Evolutionary conservation across 768 basidiomycete genomes (phyloP).

Genomic region (Hygrocybe coccinea): DNA sequence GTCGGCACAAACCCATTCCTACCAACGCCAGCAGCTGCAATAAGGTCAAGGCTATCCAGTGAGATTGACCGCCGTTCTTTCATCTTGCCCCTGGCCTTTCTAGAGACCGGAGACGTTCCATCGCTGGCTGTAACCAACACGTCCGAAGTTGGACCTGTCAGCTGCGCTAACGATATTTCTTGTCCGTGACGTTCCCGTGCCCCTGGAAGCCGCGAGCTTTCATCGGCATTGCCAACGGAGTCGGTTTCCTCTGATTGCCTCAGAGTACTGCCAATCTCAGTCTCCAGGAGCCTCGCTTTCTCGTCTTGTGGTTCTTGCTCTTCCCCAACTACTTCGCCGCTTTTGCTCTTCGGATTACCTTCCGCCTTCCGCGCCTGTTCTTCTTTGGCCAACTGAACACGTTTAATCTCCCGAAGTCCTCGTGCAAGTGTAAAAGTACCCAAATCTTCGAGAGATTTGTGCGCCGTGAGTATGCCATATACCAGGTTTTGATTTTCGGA

Average conservation of each 20-base stretch:
- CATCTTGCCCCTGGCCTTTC: conserved; percentile 92
- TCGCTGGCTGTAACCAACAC: conserved; percentile 23
- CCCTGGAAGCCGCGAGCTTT: conserved; percentile 14
- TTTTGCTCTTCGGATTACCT: conserved; percentile 37
- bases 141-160: conserved; percentile 41
- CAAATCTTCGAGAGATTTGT: conserved; percentile 82
- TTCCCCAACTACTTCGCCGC: conserved; percentile 31
- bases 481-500: conserved; percentile 82
- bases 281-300: conserved; percentile 62
- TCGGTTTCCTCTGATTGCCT: conserved; percentile 5
- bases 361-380: conserved; percentile 49
- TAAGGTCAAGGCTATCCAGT: conserved; percentile 55
- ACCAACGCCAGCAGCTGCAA: conserved; percentile 68
- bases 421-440: conserved; percentile 85
- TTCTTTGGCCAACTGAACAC: conserved; percentile 66
- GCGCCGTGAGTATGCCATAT: conserved; percentile 79
- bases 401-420: conserved; percentile 81
- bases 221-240: conserved; percentile 14
- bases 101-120: conserved; percentile 44
- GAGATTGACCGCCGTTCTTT: conserved; percentile 60
- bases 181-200: conserved; percentile 19
- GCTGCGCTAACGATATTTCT: conserved; percentile 33
- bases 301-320: conserved; percentile 48
- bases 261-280: conserved; percentile 36
- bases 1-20: conserved; percentile 92